Base-by-base conservation (phyloP, 345 rosid species). In the Salix exigua region DNA sequence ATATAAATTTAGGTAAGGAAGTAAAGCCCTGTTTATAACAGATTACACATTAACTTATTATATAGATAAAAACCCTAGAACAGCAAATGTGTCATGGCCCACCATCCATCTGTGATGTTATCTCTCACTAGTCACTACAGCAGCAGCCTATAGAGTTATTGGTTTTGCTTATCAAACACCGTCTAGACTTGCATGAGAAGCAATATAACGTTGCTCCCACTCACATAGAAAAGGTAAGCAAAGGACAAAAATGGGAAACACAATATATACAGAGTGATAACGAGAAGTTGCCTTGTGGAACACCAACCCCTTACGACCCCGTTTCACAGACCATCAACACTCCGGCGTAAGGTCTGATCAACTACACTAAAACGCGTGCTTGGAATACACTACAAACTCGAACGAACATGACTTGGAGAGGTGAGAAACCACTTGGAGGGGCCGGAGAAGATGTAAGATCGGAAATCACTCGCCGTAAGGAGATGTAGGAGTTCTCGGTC, bases 391-490 rank as follows among this genome's bases (percentile, higher is more conserved):
- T 50, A 31, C 48, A 30, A 69, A 10, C 70, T 17, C n/a, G 63
- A 1, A 44, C 44, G 2, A 40, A 40, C 44, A 40, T 13, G 44
- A 40, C 19, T 23, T 30, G 19, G 23, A 2, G 48, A 2, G 9
- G 18, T 11, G 31, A 55, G 46, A 16, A 30, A 40, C 12, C 5
- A 50, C 51, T 1, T 12, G 3, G 65, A 19, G 31, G 21, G 0
- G 74, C 51, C 23, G 33, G 30, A 40, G 30, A 13, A 23, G 11
- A n/a, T 18, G 28, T 1, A 8, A 0, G 42, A 11, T 89, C 83
- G 84, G 51, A 85, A 79, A 46, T 96, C 98, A 96, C 86, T 89
- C 78, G 89, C 92, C 87, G 86, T 86, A 86, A 89, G 97, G 83
- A 96, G 98, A 73, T 91, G 87, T 28, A 88, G 94, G 78, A 86